Evolutionary conservation across 2,329 filamentous ascomycete species (phyloP).

Genomic region (Aspergillus pseudonomiae): DNA sequence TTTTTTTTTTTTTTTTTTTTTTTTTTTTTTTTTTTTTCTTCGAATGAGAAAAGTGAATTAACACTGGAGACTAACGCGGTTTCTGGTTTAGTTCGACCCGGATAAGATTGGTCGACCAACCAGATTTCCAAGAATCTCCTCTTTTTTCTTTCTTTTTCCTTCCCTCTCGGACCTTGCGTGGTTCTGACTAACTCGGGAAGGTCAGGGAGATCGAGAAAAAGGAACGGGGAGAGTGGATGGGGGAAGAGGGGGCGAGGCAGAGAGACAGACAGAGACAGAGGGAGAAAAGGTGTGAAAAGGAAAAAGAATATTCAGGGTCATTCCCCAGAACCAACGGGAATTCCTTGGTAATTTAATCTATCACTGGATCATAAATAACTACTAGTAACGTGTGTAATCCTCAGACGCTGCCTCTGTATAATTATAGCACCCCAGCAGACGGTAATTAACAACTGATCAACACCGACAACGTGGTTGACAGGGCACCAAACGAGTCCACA

Average conservation of each 20-base stretch:
- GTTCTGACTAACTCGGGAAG: not conserved
- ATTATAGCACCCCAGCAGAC: not conserved
- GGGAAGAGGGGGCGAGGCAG: not conserved
- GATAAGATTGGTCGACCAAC: conserved; percentile 1
- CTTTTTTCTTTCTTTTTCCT: not conserved
- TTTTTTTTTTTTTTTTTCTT: not conserved
- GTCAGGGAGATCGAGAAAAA: not conserved
- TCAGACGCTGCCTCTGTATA: not conserved
- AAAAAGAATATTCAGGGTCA: not conserved
- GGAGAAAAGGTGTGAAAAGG: not conserved
- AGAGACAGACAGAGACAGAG: no score
- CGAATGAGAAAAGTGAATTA: not conserved
- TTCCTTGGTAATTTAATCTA: not conserved
- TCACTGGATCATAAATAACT: not conserved
- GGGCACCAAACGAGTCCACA: conserved; percentile 20
- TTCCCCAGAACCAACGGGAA: not conserved
- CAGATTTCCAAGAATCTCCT: not conserved
- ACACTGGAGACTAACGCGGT: not conserved
- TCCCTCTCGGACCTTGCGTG: not conserved
- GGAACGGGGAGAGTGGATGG: not conserved
- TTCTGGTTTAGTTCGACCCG: not conserved
- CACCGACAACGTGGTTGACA: conserved; percentile 32
- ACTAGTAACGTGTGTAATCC: not conserved
- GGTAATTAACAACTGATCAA: conserved; percentile 16
- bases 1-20: no score